Conservation (phyloP, 306 rosid genomes). For the Corylus avellana region DNA sequence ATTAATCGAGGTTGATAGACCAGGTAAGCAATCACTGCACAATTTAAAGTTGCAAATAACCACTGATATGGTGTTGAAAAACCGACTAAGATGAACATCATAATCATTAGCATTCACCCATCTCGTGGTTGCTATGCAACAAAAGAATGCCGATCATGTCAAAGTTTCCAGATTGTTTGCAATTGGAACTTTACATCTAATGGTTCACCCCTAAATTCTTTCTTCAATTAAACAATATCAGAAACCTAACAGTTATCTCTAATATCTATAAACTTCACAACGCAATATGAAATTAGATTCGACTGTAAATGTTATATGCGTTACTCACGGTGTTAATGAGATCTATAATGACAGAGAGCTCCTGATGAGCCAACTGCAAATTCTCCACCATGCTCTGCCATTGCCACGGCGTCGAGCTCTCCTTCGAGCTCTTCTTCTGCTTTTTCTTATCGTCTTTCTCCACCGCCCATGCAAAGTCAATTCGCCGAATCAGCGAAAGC, state of each 20-base stretch:
- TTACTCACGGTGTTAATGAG: constrained; percentile 85
- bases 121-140: not conserved
- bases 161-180: not conserved
- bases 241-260: constrained; percentile 7
- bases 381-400: constrained; percentile 93
- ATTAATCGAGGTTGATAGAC: not conserved
- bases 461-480: constrained; percentile 90
- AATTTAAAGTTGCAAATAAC: not conserved
- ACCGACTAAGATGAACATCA: not conserved
- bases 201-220: constrained; percentile 1
- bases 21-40: not conserved
- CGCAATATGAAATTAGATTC: not conserved
- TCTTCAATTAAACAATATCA: constrained; percentile 12
- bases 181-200: not conserved
- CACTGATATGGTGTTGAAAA: not conserved
- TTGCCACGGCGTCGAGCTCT: constrained; percentile 75
- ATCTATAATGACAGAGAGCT: constrained; percentile 79
- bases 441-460: constrained; percentile 79
- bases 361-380: constrained; percentile 84
- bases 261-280: not conserved
- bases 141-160: not conserved
- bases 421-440: constrained; percentile 79
- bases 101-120: not conserved
- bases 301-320: constrained; percentile 3
- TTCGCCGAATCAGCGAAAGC: constrained; percentile 64